Evolutionary conservation across 495 filamentous ascomycete species (phyloP), one percentile per base, ranked within the genome.

Genomic region (Jackrogersella minutella): DNA sequence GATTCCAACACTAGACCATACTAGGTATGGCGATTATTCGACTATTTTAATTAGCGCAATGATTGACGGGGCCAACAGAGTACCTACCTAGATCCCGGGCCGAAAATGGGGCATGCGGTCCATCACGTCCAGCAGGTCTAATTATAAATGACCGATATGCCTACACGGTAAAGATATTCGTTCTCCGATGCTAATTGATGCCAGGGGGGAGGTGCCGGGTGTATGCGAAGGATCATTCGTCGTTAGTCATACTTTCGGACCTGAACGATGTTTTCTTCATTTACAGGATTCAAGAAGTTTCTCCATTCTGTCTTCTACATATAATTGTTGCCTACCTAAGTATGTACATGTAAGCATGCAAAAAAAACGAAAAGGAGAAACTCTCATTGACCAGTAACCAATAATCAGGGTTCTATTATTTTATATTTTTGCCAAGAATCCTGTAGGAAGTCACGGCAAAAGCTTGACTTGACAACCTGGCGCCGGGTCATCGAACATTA

Each of bases 131-230:
- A 56, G 49, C 22, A 47, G 50, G 36, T 69, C 60, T 69, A 69
- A 64, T 56, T 60, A 69, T 69, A 64, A 69, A 64, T 60, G 60
- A 69, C 66, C 66, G 60, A 64, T 34, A 22, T n/a, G 41, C 49
- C 21, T 60, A 52, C 26, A 33, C 5, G 56, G 66, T 16, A 61
- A 69, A 51, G 66, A 69, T 69, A 28, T 13, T 61, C 66, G 41
- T 40, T 59, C 26, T 24, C 40, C n/a, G n/a, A n/a, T n/a, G n/a
- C n/a, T n/a, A n/a, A n/a, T n/a, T n/a, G 16, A 57, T 40, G 56
- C 50, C 41, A 61, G 51, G 60, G 50, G 11, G 22, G 21, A 13
- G 30, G 31, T 41, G 10, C 43, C 22, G 34, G 40, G 33, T 50
- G 24, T 30, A 17, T n/a, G n/a, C n/a, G n/a, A 49, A 36, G 10